Conservation (phyloP, 306 rosid species). For the Fagus crenata region DNA sequence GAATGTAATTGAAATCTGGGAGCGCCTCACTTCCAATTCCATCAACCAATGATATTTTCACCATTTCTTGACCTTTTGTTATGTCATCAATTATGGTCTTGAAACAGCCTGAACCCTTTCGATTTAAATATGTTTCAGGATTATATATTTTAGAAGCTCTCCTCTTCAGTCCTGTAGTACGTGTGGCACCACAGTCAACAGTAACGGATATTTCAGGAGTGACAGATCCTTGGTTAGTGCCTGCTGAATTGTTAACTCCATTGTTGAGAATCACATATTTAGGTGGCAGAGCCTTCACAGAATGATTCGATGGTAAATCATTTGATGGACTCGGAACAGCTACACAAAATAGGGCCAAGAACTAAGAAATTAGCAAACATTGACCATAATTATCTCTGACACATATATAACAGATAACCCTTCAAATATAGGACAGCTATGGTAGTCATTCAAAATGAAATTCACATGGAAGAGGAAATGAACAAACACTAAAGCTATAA, state of each 20-base stretch:
- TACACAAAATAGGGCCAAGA: conserved; percentile 8
- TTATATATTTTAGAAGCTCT: background rate
- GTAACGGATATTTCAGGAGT: background rate
- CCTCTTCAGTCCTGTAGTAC: conserved; percentile 12
- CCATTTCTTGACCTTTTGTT: conserved; percentile 72
- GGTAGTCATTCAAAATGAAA: background rate
- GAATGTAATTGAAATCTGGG: conserved; percentile 78
- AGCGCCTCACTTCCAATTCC: conserved; percentile 50
- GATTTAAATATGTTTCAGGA: conserved; percentile 15
- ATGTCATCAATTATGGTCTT: conserved; percentile 39
- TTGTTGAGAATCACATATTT: conserved; percentile 15
- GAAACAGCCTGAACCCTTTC: conserved; percentile 19
- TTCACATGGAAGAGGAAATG: no score
- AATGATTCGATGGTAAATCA: conserved; percentile 18
- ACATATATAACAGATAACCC: background rate
- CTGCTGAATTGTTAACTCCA: conserved; percentile 16
- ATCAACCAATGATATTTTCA: conserved; percentile 60
- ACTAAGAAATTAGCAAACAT: background rate
- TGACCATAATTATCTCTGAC: background rate
- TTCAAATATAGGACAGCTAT: background rate
- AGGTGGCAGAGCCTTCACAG: conserved; percentile 22
- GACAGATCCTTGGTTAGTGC: conserved; percentile 31
- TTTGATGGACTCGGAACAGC: conserved; percentile 25
- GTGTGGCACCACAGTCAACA: background rate
- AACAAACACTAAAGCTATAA: background rate